Percentiles rank a stretch among this genome's conserved stretches.
These are phyloP conservation scores for Solanum boliviense DNA, from an alignment of 257 asterid species.

Conservation along the genomic window DNA sequence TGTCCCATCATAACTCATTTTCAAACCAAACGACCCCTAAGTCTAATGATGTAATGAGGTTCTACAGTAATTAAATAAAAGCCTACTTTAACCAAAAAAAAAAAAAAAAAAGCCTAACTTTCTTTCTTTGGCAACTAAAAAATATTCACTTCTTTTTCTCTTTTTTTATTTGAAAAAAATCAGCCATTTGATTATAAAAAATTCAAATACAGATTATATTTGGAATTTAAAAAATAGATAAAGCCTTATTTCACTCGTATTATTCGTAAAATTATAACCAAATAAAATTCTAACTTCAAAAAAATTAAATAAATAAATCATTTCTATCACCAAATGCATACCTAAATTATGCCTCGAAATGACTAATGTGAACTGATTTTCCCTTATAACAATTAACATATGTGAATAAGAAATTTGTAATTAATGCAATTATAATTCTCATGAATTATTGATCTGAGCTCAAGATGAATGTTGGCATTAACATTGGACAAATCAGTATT, in stretches of 20 bases:
- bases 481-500: neutral
- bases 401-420: neutral
- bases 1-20: no score
- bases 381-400: no score
- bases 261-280: neutral
- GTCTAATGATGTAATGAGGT: no score
- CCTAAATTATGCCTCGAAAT: neutral
- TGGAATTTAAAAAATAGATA: neutral
- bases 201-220: neutral
- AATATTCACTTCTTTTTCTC: neutral
- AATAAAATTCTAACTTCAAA: neutral
- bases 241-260: neutral
- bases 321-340: neutral
- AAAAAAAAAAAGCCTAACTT: no score
- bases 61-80: no score
- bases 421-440: neutral
- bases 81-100: no score
- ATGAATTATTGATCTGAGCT: neutral
- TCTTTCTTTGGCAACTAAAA: neutral
- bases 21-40: no score
- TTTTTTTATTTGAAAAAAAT: neutral
- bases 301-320: neutral
- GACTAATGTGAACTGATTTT: neutral
- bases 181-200: neutral
- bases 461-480: neutral